These are phyloP conservation scores for Carex pumila DNA, from an alignment of 176 grass and related monocot genomes.

Conservation along the genomic window DNA sequence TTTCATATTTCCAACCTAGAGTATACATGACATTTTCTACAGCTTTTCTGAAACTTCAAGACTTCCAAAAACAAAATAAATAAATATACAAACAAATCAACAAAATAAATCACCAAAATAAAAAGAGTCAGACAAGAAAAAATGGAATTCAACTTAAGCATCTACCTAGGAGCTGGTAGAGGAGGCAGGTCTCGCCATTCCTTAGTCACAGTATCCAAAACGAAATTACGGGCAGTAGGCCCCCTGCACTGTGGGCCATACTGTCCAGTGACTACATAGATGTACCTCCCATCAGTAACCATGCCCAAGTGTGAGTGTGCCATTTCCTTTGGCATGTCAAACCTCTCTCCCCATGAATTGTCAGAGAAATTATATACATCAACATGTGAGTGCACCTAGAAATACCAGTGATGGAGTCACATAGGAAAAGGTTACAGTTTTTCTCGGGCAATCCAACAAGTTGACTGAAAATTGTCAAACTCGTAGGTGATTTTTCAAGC, in stretches of 20 bases:
- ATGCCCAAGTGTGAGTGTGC: conserved; percentile 98
- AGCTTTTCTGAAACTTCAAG: background rate
- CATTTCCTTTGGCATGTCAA: conserved; percentile 95
- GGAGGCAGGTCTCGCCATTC: conserved; percentile 75
- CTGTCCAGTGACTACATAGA: conserved; percentile 89
- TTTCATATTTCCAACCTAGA: background rate
- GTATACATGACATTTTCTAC: background rate
- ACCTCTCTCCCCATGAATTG: conserved; percentile 82
- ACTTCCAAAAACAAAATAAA: background rate
- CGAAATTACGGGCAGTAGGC: conserved; percentile 83
- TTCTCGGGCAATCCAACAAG: background rate
- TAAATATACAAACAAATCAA: background rate
- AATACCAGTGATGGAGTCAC: conserved; percentile 6
- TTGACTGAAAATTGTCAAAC: background rate
- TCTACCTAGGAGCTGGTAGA: conserved; percentile 82
- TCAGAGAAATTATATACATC: conserved; percentile 92
- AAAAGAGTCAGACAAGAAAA: background rate
- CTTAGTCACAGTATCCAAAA: conserved; percentile 79
- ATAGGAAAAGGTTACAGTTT: background rate
- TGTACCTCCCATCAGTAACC: conserved; percentile 85
- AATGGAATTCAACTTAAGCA: background rate
- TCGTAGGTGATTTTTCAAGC: background rate
- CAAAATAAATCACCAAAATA: background rate
- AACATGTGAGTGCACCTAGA: conserved; percentile 91
- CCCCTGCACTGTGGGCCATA: conserved; percentile 95